Evolutionary conservation across 2,329 filamentous ascomycete species (phyloP).

Genomic region (Penicillium sclerotiorum): DNA sequence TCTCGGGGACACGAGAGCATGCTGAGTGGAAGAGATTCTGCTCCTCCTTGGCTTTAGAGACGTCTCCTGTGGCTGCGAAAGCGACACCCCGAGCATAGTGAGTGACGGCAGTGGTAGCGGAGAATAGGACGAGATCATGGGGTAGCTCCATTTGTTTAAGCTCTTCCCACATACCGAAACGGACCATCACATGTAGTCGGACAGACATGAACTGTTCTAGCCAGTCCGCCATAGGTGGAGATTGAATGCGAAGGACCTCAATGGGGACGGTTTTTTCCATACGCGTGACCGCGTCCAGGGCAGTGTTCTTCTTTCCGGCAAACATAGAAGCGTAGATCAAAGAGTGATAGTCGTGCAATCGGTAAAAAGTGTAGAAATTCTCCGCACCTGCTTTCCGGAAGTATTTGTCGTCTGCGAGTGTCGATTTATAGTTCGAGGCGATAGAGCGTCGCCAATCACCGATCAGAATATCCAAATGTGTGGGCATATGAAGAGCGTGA

Average conservation of each 20-base stretch:
- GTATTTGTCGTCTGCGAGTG: conserved; percentile 67
- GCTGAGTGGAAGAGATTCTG: conserved; percentile 56
- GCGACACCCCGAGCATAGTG: conserved; percentile 70
- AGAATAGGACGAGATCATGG: conserved; percentile 62
- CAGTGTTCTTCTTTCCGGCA: conserved; percentile 63
- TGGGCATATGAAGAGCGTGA: conserved; percentile 73
- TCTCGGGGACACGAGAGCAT: conserved; percentile 54
- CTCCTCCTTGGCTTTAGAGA: conserved; percentile 57
- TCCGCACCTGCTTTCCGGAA: conserved; percentile 58
- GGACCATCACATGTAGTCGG: conserved; percentile 67
- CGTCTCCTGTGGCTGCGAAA: conserved; percentile 57
- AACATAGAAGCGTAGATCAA: conserved; percentile 76
- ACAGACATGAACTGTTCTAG: conserved; percentile 69
- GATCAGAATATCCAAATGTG: conserved; percentile 70
- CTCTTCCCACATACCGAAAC: conserved; percentile 72
- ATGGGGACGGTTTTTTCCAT: conserved; percentile 66
- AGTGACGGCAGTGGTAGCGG: conserved; percentile 65
- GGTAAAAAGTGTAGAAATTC: conserved; percentile 75
- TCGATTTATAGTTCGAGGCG: conserved; percentile 65
- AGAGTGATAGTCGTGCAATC: conserved; percentile 72
- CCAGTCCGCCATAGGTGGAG: conserved; percentile 78
- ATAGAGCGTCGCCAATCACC: conserved; percentile 70
- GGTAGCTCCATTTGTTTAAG: conserved; percentile 62
- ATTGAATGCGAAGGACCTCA: conserved; percentile 63
- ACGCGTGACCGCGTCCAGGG: conserved; percentile 59